Base-by-base conservation (phyloP, 2,329 filamentous ascomycete genomes). In the Dothistroma pini region DNA sequence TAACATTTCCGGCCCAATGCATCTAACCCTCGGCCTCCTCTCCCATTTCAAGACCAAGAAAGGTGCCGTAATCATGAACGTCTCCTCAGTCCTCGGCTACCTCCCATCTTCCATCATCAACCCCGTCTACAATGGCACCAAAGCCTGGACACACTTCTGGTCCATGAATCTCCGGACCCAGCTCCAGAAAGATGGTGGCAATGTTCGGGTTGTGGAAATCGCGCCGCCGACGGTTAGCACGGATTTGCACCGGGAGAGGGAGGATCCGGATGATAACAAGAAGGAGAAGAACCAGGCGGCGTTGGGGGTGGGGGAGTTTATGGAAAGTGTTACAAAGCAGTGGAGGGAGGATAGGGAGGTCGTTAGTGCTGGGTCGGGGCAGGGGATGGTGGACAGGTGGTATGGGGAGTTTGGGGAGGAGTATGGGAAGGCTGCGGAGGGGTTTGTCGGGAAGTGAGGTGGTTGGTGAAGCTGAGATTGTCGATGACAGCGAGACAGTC, bases 1-100 rank as follows among this genome's bases (percentile, higher is more conserved):
- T 71, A 85, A 86, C 63, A 79, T 86, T 63, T 76, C 80, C 0
- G 83, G 83, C 0, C 83, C 84, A 0, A 81, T 86, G 81, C 83
- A 86, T 64, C 75, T 86, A 1, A 73, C 78, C 0, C 64, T 85
- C 0, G 66, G 71, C 1, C 71, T 86, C 0, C 72, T 86, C 1
- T 74, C 77, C 1, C 83, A 86, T 57, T 76, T 86, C 57, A 78
- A 77, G 54, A 77, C 77, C 57, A 71, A 74, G 21, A 65, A 71
- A 1, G 75, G 66, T 11, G 76, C 79, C 0, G 61, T 80, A 0
- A 78, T 86, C 54, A 77, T 85, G 69, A 86, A 86, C 63, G 78
- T 86, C 1, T 81, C 80, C 0, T 83, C 79, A 7, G 75, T 82
- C 0, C 75, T 86, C 0, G 84, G 80, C 3, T 85, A 79, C 62